phyloP scores from a whole-genome alignment of 2,329 filamentous ascomycete genomes.

The Aspergillus tanneri region DNA sequence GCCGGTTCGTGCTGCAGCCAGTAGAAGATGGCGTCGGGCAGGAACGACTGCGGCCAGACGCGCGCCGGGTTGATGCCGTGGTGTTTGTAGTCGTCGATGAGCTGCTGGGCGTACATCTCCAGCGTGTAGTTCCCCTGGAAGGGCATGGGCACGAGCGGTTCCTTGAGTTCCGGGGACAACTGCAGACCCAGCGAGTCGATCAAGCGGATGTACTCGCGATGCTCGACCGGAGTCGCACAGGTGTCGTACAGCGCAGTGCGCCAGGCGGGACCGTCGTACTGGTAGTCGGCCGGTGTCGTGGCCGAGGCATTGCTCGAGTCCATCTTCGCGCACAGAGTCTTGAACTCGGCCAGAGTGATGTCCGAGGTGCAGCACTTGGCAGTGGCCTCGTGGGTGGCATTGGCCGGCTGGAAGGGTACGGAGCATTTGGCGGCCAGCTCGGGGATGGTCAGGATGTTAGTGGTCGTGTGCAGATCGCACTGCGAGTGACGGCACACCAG shows the following conservation, averaged over 20 bases:
- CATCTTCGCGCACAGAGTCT: conserved; percentile 23
- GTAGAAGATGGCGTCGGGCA: conserved; percentile 20
- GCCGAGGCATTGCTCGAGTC: conserved; percentile 19
- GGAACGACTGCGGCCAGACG: conserved; percentile 24
- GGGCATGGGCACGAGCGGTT: conserved; percentile 16
- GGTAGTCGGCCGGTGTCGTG: conserved; percentile 20
- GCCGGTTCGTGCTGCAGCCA: conserved; percentile 19
- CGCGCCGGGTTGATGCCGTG: conserved; percentile 16
- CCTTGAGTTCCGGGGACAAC: conserved; percentile 22
- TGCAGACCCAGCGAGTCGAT: conserved; percentile 18
- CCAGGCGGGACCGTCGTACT: conserved; percentile 19
- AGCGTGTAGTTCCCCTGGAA: conserved; percentile 22
- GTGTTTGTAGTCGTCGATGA: conserved; percentile 22
- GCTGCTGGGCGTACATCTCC: conserved; percentile 21
- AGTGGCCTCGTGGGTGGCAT: conserved; percentile 5
- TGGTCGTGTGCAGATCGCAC: conserved; percentile 23
- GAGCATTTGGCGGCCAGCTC: conserved; percentile 21
- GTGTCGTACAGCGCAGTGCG: conserved; percentile 19
- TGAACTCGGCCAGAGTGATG: conserved; percentile 22
- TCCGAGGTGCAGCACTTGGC: conserved; percentile 22
- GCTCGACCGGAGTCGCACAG: conserved; percentile 19
- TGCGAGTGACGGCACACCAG: conserved; percentile 24
- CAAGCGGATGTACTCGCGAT: conserved; percentile 20
- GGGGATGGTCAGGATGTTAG: conserved; percentile 21
- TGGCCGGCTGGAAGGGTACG: conserved; percentile 18